Evolutionary conservation across 768 basidiomycete genomes (phyloP).

Genomic region (Amanita jacksonii): DNA sequence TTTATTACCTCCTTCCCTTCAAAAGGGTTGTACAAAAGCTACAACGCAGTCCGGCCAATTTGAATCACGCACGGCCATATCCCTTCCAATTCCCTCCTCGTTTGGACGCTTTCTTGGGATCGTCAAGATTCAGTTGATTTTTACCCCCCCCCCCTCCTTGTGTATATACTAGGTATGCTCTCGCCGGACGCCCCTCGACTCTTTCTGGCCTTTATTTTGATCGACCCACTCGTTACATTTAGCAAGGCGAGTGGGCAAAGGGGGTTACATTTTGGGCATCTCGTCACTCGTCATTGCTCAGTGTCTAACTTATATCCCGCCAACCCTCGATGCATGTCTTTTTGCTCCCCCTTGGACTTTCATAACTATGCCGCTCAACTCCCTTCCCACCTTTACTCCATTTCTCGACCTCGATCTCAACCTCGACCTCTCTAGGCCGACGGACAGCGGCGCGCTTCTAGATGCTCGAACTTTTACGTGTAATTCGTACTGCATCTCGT

Average conservation of each 20-base stretch:
- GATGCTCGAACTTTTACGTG: conserved; percentile 1
- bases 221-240: conserved; percentile 9
- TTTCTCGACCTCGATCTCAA: neutral
- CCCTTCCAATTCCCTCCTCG: neutral
- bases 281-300: conserved; percentile 9
- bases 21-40: conserved; percentile 8
- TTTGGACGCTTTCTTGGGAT: conserved; percentile 4
- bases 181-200: conserved; percentile 4
- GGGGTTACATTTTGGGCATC: conserved; percentile 5
- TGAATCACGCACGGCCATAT: conserved; percentile 7
- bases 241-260: conserved; percentile 8
- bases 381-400: too few relatives aligned
- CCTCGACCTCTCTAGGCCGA: neutral
- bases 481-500: conserved; percentile 7
- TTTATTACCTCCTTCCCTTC: neutral
- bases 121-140: conserved; percentile 6
- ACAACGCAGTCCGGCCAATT: conserved; percentile 5
- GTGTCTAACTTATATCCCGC: conserved; percentile 8
- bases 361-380: too few relatives aligned
- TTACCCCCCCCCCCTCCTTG: neutral
- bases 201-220: neutral
- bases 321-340: conserved; percentile 3
- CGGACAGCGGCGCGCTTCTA: neutral
- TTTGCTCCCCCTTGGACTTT: conserved; percentile 4
- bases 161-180: conserved; percentile 7